phyloP scores from a whole-genome alignment of 2,329 filamentous ascomycete genomes.

The Cladosporium sp. region DNA sequence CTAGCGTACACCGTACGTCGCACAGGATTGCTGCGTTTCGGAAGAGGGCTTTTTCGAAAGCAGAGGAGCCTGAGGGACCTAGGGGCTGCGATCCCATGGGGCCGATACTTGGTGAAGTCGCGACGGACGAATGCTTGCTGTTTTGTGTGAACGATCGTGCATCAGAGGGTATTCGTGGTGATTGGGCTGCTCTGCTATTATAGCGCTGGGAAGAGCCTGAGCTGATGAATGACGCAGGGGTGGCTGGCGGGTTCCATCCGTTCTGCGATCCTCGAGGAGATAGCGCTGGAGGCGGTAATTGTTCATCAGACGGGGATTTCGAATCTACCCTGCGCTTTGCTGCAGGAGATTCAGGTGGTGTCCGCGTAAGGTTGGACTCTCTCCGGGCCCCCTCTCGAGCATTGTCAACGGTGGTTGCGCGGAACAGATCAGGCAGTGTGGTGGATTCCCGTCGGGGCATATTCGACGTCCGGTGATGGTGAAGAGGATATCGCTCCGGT shows the following conservation, averaged over 20 bases:
- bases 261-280: neutral
- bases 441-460: conserved; percentile 20
- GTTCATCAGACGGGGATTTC: neutral
- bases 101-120: neutral
- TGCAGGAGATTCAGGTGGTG: neutral
- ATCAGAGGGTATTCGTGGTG: neutral
- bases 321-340: conserved; percentile 4
- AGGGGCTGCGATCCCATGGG: neutral
- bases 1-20: conserved; percentile 35
- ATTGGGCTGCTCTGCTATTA: neutral
- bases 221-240: conserved; percentile 1
- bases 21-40: conserved; percentile 41
- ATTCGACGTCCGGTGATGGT: conserved; percentile 4
- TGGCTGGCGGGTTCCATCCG: neutral
- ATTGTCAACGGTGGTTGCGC: conserved; percentile 15
- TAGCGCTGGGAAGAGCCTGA: neutral
- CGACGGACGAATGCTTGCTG: neutral
- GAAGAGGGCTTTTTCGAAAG: conserved; percentile 38
- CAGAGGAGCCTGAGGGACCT: neutral
- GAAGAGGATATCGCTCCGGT: neutral
- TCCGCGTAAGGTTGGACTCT: neutral
- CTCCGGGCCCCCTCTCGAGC: conserved; percentile 12
- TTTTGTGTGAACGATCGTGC: neutral
- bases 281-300: neutral
- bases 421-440: conserved; percentile 21